Base-by-base conservation (phyloP, 1,139 yeast species). In the Yamadazyma aaseri region DNA sequence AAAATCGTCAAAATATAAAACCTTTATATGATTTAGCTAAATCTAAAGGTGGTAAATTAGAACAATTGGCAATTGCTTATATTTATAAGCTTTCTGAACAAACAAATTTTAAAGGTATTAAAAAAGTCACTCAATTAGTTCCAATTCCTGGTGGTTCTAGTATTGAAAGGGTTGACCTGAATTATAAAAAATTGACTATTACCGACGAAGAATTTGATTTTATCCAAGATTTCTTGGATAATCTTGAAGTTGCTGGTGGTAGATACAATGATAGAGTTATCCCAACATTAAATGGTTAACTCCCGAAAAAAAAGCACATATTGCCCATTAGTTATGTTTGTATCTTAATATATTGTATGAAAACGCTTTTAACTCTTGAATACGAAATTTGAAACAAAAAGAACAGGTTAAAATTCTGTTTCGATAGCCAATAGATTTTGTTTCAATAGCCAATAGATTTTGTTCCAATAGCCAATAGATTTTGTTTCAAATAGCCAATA, bases 61-160 rank as follows among this genome's bases (percentile, higher is more conserved):
- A 87, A 18, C 82, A 84, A 41, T 60, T 85, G 38, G 82, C 95
- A 0, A 62, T 86, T 24, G 80, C 85, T 4, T 86, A 95, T 95
- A 61, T 86, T 42, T 51, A 67, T 42, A 60, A 63, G 11, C 45
- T 64, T 20, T 58, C 67, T 0, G 59, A 53, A 6, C 43, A 48
- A 8, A 40, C 47, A 28, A 50, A 58, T 30, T 62, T 47, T 36
- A 42, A 45, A 30, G 71, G 60, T 47, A 63, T 47, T 29, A 53
- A 47, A 49, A 64, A 54, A 31, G 73, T 71, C 41, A 77, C 87
- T 15, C 68, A 64, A 38, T 70, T 85, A 33, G 57, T 86, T 27
- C 94, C 95, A 27, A 83, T 86, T 52, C 95, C 95, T 15, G 81
- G 87, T 36, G 78, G 86, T 6, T 71, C 86, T 5, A 71, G 78